Evolutionary conservation across 352 stramenopile genomes (phyloP).

Genomic region (Globisporangium heterothallicum): DNA sequence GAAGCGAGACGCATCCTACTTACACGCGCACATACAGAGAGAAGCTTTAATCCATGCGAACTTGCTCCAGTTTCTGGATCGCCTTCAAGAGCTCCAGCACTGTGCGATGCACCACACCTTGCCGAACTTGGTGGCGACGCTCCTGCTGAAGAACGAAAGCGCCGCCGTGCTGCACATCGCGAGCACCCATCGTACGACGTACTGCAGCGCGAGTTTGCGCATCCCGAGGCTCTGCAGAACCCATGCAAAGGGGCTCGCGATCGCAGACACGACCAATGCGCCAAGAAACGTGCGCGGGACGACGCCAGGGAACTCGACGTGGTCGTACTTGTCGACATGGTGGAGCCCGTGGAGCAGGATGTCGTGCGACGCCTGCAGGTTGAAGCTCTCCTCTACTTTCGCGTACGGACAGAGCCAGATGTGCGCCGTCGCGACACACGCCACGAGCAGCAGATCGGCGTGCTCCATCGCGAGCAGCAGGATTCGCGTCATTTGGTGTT

Average conservation of each 20-base stretch:
- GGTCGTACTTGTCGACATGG: slow-evolving; percentile 87
- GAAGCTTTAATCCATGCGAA: neutral
- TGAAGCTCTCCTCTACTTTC: slow-evolving; percentile 98
- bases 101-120: slow-evolving; percentile 17
- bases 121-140: slow-evolving; percentile 50
- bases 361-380: slow-evolving; percentile 97
- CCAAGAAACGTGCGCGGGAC: slow-evolving; percentile 97
- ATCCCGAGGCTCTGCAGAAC: slow-evolving; percentile 14
- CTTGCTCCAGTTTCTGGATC: too few relatives aligned
- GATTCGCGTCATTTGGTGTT: too few relatives aligned
- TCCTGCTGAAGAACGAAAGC: slow-evolving; percentile 58
- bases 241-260: slow-evolving; percentile 40
- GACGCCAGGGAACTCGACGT: slow-evolving; percentile 96
- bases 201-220: slow-evolving; percentile 58
- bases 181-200: slow-evolving; percentile 53
- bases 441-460: slow-evolving; percentile 18
- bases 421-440: slow-evolving; percentile 34
- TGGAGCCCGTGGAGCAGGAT: slow-evolving; percentile 74
- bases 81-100: neutral
- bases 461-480: too few relatives aligned
- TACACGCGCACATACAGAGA: neutral
- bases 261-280: slow-evolving; percentile 53
- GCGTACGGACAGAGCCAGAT: slow-evolving; percentile 59
- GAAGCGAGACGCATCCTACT: slow-evolving; percentile 48
- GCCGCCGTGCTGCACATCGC: slow-evolving; percentile 49